Base-by-base conservation (phyloP, 345 rosid species). In the Brassica juncea region DNA sequence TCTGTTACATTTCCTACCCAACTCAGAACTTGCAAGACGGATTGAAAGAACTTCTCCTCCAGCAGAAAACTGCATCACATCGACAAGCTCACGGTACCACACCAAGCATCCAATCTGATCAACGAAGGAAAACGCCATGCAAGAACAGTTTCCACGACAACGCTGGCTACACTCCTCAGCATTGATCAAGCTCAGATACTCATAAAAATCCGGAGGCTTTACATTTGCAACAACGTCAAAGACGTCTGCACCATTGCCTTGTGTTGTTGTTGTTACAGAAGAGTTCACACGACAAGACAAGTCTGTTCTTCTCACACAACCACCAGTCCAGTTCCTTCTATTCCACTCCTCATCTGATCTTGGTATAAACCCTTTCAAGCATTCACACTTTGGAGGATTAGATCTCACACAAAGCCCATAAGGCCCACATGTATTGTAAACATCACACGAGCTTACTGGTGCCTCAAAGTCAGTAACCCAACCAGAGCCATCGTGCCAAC, bases 361-460 rank as follows among this genome's bases (percentile, higher is more conserved):
- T 31, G 84, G 84, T 49, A 77, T 49, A 81, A 81, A 76, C 16
- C 84, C 84, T 81, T 73, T 77, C 78, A 81, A 61, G 61, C 84
- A 81, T 34, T 67, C 73, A 81, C 84, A 81, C 59, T 59, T 81
- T 37, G 72, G 67, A 16, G 78, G 68, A 65, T 59, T 60, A 58
- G 84, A 58, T 23, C 37, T 76, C 65, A 71, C 68, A 76, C 84
- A 81, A 2, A 81, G 8, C 47, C 84, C 80, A 67, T 42, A 66
- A 6, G 66, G 66, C 23, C 84, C 84, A 8, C 84, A 81, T 12
- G 77, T 16, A 21, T 66, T 12, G 58, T 81, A 81, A 44, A 71
- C 55, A 71, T 81, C 81, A 71, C 84, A 81, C 25, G 52, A 19
- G 27, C 55, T 72, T 32, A 27, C 19, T n/a, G 80, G 81, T 2